Percentiles rank a stretch among this genome's conserved stretches.
These are phyloP conservation scores for Ogataea nonfermentans DNA, from an alignment of 805 yeast species.

Conservation along the genomic window DNA sequence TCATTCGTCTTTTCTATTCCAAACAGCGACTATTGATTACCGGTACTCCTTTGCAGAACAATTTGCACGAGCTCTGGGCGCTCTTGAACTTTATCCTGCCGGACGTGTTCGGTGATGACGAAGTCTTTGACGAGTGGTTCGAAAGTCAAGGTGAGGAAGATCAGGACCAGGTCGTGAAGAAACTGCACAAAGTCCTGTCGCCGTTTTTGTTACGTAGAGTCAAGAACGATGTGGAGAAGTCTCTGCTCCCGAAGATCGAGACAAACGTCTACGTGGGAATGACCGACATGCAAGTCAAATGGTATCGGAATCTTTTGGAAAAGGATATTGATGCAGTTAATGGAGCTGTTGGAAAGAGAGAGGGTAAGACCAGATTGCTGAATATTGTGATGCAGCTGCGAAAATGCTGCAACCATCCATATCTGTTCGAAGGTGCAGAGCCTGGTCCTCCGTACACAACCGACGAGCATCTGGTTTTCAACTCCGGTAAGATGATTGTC, in stretches of 20 bases:
- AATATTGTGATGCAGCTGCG: constrained; percentile 96
- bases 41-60: constrained; percentile 95
- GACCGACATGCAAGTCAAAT: constrained; percentile 91
- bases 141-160: constrained; percentile 60
- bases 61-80: constrained; percentile 96
- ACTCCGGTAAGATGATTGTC: constrained; percentile 88
- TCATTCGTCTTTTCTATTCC: constrained; percentile 84
- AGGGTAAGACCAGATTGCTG: constrained; percentile 84
- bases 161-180: constrained; percentile 83
- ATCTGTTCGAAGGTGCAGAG: constrained; percentile 97
- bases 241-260: constrained; percentile 87
- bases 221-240: constrained; percentile 89
- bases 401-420: constrained; percentile 97
- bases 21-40: constrained; percentile 83
- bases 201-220: constrained; percentile 90
- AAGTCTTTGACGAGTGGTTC: constrained; percentile 91
- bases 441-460: constrained; percentile 98
- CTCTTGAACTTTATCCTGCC: constrained; percentile 85
- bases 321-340: constrained; percentile 95
- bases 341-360: constrained; percentile 92
- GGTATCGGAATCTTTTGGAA: constrained; percentile 87
- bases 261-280: constrained; percentile 87
- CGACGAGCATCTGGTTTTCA: constrained; percentile 88
- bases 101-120: constrained; percentile 91
- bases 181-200: constrained; percentile 79